phyloP scores from a whole-genome alignment of 1,284 basidiomycete species.

The Mycena sp. region DNA sequence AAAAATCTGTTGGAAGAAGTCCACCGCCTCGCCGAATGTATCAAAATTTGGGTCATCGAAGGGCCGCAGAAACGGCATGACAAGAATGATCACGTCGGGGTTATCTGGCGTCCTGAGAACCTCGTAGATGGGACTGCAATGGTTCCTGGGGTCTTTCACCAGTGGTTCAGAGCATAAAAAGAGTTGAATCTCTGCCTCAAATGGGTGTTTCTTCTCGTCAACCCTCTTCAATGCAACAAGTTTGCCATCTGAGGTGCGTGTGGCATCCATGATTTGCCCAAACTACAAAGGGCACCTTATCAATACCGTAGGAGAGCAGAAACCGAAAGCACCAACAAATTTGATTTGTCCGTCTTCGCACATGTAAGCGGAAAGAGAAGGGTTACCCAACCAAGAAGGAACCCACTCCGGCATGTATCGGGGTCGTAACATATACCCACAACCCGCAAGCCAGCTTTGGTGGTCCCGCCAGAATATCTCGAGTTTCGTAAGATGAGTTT shows the following conservation, averaged over 20 bases:
- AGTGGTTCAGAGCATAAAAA: too few species aligned
- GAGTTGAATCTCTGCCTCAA: too few species aligned
- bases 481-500: too few species aligned
- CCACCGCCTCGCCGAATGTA: conserved; percentile 38
- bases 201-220: too few species aligned
- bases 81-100: conserved; percentile 27
- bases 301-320: too few species aligned
- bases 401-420: conserved; percentile 13
- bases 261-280: too few species aligned
- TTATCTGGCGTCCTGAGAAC: conserved; percentile 32
- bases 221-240: too few species aligned
- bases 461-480: conserved; percentile 21
- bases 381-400: conserved; percentile 14
- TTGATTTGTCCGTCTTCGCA: neutral
- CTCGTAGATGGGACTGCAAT: conserved; percentile 33
- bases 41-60: too few species aligned
- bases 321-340: too few species aligned
- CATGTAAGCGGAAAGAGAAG: neutral
- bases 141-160: conserved; percentile 36
- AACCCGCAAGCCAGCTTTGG: conserved; percentile 11
- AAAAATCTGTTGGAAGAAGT: conserved; percentile 44
- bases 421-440: conserved; percentile 16
- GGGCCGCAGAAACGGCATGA: conserved; percentile 34
- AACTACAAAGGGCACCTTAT: too few species aligned
- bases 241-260: too few species aligned